phyloP scores from a whole-genome alignment of 371 early-diverging fungal genomes.

The Actinomortierella ambigua region DNA sequence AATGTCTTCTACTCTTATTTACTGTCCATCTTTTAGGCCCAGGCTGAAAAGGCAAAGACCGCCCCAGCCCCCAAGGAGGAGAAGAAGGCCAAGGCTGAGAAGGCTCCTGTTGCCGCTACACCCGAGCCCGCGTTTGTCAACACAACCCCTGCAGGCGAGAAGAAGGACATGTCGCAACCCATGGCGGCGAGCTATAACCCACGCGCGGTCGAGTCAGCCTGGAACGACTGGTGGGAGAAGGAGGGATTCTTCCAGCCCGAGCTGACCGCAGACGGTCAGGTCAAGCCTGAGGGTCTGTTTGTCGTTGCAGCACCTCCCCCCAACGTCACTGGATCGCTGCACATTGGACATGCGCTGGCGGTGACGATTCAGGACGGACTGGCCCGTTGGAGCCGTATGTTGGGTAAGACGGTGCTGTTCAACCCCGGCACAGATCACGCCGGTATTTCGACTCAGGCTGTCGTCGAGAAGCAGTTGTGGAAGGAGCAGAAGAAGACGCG shows the following conservation, averaged over 20 bases:
- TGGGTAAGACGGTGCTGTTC: slow-evolving; percentile 94
- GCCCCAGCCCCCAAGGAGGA: slow-evolving; percentile 58
- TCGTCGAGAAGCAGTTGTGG: slow-evolving; percentile 97
- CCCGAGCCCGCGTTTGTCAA: slow-evolving; percentile 73
- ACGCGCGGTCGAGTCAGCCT: slow-evolving; percentile 92
- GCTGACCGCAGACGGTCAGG: slow-evolving; percentile 73
- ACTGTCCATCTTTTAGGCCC: slow-evolving; percentile 23
- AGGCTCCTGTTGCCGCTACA: slow-evolving; percentile 51
- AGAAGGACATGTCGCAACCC: slow-evolving; percentile 89
- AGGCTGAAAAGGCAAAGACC: slow-evolving; percentile 58
- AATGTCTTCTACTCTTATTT: slow-evolving; percentile 1
- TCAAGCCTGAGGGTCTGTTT: slow-evolving; percentile 83
- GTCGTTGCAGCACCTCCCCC: slow-evolving; percentile 98
- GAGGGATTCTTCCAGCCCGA: slow-evolving; percentile 92
- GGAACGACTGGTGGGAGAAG: slow-evolving; percentile 96
- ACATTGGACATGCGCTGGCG: slow-evolving; percentile 99
- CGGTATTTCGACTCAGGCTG: slow-evolving; percentile 98
- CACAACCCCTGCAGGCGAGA: slow-evolving; percentile 89
- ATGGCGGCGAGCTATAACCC: slow-evolving; percentile 93
- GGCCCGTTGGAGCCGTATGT: slow-evolving; percentile 99
- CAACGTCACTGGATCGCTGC: slow-evolving; percentile 99
- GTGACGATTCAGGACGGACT: slow-evolving; percentile 97
- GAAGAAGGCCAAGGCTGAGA: slow-evolving; percentile 62
- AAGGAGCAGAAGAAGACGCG: slow-evolving; percentile 83
- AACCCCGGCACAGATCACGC: slow-evolving; percentile 99